Evolutionary conservation across 2,329 filamentous ascomycete species (phyloP), one percentile per base, ranked within the genome.

Genomic region (Phialophora macrospora): DNA sequence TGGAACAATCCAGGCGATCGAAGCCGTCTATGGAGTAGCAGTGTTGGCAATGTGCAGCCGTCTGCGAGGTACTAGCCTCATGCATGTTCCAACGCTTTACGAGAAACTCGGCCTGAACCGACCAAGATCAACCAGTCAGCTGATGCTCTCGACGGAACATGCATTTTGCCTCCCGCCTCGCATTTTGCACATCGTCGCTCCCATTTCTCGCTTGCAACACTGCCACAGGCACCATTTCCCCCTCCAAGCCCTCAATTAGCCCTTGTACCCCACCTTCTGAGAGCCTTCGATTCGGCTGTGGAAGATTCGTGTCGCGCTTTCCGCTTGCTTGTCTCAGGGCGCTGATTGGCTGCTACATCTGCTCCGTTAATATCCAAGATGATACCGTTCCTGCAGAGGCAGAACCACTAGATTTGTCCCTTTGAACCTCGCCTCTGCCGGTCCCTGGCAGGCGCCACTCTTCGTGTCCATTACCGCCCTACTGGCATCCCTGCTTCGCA

Each of bases 381-480:
- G 41, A 60, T 54, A 46, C 48, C 32, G 62, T 64, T 64, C 62
- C 62, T 64, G 55, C 55, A 64, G 55, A 64, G 20, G n/a, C 28
- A 54, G 34, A 59, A 60, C 48, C 62, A 46, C 56, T 64, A n/a
- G 49, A 51, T 52, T 60, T 41, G 20, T 60, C 58, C 22, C 30
- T 26, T 32, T 24, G n/a, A 54, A 26, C 46, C 46, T 41, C 20
- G 17, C 24, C 30, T 11, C 11, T 28, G 11, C 22, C n/a, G 17
- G 17, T 34, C 56, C 41, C 56, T 58, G 52, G 60, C 60, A 20
- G 24, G 28, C 38, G n/a, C 26, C 52, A 34, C 32, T 32, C 38
- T 51, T 44, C 38, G 14, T 24, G 20, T 9, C n/a, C 48, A 14
- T 12, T 26, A 26, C 24, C 52, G 22, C 28, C 26, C 28, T 20